A percentile compares a stretch with the other conserved stretches of the same genome.
Conservation (phyloP, 768 basidiomycete genomes). For the Mycena floridula region DNA sequence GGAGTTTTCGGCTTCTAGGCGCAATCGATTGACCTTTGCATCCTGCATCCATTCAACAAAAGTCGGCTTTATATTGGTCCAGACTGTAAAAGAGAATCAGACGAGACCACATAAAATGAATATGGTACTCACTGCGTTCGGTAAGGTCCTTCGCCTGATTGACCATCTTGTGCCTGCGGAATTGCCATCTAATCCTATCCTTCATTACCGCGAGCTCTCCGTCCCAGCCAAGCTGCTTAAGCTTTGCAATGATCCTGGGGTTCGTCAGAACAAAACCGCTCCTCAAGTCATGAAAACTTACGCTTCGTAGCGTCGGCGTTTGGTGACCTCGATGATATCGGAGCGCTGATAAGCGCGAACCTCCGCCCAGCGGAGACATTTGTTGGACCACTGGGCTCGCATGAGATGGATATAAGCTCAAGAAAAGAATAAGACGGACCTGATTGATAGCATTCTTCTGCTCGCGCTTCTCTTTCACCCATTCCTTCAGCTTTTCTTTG, state of each 20-base stretch:
- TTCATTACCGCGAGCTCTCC: neutral
- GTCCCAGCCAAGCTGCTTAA: neutral
- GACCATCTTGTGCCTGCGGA: neutral
- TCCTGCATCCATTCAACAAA: neutral
- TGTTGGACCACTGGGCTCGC: too few relatives aligned
- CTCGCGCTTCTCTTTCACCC: too few relatives aligned
- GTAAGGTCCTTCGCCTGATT: neutral
- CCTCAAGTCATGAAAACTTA: neutral
- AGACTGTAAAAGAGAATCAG: neutral
- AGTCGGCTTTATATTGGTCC: neutral
- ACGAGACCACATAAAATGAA: too few relatives aligned
- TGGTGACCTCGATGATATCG: neutral
- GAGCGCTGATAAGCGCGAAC: too few relatives aligned
- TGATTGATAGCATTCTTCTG: too few relatives aligned
- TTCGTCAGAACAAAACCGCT: neutral
- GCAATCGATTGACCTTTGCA: neutral
- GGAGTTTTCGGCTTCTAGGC: neutral
- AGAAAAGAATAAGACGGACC: too few relatives aligned
- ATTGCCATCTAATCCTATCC: constrained; percentile 6
- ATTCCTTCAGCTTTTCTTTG: too few relatives aligned
- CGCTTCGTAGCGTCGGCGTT: neutral
- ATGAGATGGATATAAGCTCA: too few relatives aligned
- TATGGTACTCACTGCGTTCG: neutral
- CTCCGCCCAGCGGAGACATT: too few relatives aligned
- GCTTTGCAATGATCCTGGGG: neutral